These are phyloP conservation scores for Chondrus crispus DNA, from an alignment of 23 red algal genomes.

Conservation along the genomic window DNA sequence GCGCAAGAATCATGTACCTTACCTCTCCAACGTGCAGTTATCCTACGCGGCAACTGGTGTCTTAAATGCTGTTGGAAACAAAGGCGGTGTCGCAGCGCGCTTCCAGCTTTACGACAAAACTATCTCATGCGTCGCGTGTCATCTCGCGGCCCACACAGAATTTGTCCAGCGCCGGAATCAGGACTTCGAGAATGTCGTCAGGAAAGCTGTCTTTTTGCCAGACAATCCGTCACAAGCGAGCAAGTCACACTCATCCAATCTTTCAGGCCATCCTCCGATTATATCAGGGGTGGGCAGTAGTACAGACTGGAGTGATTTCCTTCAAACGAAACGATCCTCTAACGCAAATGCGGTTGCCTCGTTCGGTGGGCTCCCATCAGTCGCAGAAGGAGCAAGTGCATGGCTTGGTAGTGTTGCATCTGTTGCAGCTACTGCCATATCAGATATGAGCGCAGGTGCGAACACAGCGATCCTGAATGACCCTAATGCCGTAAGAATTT, in stretches of 20 bases:
- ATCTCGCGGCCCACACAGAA: conserved; percentile 86
- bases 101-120: conserved; percentile 85
- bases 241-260: neutral
- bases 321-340: neutral
- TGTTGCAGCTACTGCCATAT: conserved; percentile 28
- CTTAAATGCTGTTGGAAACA: conserved; percentile 86
- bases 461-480: neutral
- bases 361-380: neutral
- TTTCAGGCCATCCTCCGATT: neutral
- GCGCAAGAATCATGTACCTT: conserved; percentile 71
- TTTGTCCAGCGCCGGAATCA: conserved; percentile 86
- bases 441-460: conserved; percentile 22
- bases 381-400: neutral
- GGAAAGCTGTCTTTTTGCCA: conserved; percentile 75
- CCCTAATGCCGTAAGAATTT: conserved; percentile 27
- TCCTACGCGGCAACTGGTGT: conserved; percentile 86
- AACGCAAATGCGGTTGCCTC: neutral
- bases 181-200: conserved; percentile 85
- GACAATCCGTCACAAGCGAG: neutral
- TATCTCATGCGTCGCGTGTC: conserved; percentile 85
- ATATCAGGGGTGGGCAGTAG: neutral
- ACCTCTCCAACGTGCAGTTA: conserved; percentile 63
- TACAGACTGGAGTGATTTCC: neutral
- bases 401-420: conserved; percentile 28
- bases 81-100: conserved; percentile 85